These are phyloP conservation scores for Symbiodinium pilosum DNA, from an alignment of 73 alveolate species.

Conservation along the genomic window DNA sequence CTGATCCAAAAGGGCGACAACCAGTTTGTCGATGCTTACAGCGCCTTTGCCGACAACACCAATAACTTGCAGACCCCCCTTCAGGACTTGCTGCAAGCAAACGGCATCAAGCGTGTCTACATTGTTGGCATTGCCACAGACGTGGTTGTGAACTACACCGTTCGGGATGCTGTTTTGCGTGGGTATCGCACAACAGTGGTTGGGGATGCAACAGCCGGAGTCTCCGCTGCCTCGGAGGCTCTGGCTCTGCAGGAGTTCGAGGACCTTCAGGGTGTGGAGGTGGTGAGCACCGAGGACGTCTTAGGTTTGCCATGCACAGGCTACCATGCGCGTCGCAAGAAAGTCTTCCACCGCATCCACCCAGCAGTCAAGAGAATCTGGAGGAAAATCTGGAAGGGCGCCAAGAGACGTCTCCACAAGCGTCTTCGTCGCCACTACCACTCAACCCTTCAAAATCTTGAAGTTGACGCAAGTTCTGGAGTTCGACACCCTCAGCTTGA, in stretches of 20 bases:
- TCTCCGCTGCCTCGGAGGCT: not conserved
- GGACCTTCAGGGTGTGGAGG: not conserved
- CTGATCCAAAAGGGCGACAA: not conserved
- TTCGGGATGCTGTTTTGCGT: not conserved
- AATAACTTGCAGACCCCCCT: slow-evolving; percentile 12
- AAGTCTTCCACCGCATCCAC: not conserved
- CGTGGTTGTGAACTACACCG: not conserved
- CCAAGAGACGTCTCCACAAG: not conserved
- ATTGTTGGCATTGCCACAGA: slow-evolving; percentile 25
- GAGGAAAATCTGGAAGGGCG: not conserved
- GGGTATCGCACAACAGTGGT: not conserved
- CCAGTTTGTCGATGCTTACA: slow-evolving; percentile 26
- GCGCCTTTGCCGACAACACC: slow-evolving; percentile 26
- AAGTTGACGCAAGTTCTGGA: not conserved
- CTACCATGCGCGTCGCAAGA: not conserved
- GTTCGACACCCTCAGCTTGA: not conserved
- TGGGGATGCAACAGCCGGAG: not conserved
- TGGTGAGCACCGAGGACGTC: slow-evolving; percentile 11
- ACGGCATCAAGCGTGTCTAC: not conserved
- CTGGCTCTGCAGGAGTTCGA: not conserved
- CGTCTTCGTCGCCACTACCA: not conserved
- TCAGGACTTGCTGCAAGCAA: not conserved
- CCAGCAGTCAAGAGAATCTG: not conserved
- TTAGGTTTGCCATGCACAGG: not conserved
- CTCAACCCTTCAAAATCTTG: not conserved